Percentiles rank a stretch among this genome's conserved stretches.
Conservation (phyloP, 2,329 filamentous ascomycete species). For the Fusarium begoniae region DNA sequence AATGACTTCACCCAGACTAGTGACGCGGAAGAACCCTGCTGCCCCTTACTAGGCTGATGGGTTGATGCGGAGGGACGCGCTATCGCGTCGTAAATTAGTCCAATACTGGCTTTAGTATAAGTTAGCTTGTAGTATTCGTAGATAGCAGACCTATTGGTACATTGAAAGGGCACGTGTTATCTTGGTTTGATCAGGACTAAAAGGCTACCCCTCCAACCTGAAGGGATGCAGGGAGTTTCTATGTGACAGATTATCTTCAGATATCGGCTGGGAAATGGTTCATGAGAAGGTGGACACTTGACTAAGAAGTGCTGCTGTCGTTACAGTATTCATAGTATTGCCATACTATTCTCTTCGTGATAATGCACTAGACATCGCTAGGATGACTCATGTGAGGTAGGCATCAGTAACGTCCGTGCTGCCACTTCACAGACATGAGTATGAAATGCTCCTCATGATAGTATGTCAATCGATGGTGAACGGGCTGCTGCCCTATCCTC, state of each 20-base stretch:
- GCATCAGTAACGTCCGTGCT: rapidly evolving
- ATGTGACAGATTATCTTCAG: too few relatives aligned
- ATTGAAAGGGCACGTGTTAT: background rate
- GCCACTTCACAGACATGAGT: rapidly evolving
- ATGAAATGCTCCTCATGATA: too few relatives aligned
- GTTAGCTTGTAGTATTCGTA: background rate
- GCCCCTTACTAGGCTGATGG: background rate
- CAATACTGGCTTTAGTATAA: background rate
- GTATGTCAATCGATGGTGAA: background rate
- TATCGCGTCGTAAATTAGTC: background rate
- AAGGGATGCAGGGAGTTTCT: background rate
- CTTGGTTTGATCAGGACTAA: background rate
- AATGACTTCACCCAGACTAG: background rate
- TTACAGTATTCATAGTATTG: too few relatives aligned
- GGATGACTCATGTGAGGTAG: background rate
- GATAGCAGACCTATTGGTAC: background rate
- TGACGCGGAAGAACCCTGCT: background rate
- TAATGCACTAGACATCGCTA: rapidly evolving
- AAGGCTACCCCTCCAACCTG: background rate
- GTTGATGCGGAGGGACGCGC: background rate
- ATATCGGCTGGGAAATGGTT: rapidly evolving
- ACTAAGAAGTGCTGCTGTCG: too few relatives aligned
- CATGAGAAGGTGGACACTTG: background rate
- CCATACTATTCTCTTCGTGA: background rate
- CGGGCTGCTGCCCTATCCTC: background rate